These are phyloP conservation scores for Diplodia intermedia DNA, from an alignment of 2,329 filamentous ascomycete species.

Conservation along the genomic window DNA sequence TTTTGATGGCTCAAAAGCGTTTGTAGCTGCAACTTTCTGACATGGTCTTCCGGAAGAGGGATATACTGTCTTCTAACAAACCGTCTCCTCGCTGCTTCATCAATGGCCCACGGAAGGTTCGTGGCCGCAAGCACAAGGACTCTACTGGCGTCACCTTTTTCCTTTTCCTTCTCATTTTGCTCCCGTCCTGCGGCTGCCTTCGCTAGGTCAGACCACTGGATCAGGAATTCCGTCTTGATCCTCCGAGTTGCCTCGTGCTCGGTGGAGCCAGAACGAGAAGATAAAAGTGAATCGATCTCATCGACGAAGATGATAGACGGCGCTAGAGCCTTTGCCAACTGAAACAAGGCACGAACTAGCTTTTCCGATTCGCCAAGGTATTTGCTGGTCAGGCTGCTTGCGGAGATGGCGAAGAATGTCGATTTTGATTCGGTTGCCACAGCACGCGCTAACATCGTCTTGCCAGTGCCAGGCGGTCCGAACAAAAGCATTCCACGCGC, in stretches of 20 bases:
- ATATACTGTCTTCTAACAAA: conserved; percentile 97
- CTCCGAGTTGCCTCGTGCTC: conserved; percentile 93
- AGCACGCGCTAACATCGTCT: conserved; percentile 95
- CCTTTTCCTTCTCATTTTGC: conserved; percentile 68
- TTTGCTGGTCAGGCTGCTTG: conserved; percentile 92
- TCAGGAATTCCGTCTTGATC: conserved; percentile 97
- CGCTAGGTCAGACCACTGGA: conserved; percentile 95
- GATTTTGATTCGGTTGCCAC: conserved; percentile 94
- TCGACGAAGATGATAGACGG: conserved; percentile 98
- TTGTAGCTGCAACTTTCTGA: conserved; percentile 77
- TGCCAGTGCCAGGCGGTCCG: conserved; percentile 95
- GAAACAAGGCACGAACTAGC: conserved; percentile 89
- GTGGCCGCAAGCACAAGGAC: conserved; percentile 95
- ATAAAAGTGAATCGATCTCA: conserved; percentile 94
- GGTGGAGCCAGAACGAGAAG: conserved; percentile 78
- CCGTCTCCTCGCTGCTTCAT: conserved; percentile 87
- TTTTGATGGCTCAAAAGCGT: conserved; percentile 87
- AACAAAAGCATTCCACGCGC: conserved; percentile 95
- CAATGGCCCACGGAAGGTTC: conserved; percentile 96
- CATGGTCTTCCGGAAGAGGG: conserved; percentile 84
- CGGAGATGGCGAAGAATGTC: conserved; percentile 96
- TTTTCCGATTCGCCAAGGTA: conserved; percentile 97
- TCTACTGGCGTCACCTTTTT: conserved; percentile 79
- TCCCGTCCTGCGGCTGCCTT: conserved; percentile 89
- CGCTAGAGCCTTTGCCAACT: conserved; percentile 84